Evolutionary conservation across 129 eudicot species (phyloP), one percentile per base, ranked within the genome.

Genomic region (Heracleum sosnowskyi): DNA sequence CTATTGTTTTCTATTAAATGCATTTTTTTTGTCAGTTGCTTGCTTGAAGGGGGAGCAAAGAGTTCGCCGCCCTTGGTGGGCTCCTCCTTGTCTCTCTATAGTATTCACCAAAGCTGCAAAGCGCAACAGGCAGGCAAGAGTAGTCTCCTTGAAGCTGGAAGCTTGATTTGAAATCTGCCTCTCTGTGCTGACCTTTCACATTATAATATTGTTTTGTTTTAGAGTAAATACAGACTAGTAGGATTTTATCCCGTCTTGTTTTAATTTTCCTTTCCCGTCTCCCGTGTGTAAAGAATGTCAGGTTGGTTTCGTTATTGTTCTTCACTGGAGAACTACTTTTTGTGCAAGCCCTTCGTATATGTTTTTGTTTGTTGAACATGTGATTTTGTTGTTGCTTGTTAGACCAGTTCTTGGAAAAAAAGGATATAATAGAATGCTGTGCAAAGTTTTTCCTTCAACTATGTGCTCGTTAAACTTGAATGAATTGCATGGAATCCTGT

Each of bases 41-140:
- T 95, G 98, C 84, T 85, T 95, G 90, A 95, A 91, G 81, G 98
- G 98, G 79, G 98, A 95, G 87, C 98, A 95, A 85, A 95, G 81
- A 76, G 97, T 95, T 2, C 94, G 91, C 13, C 82, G 92, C 36
- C 98, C 98, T 42, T 95, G 98, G 98, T 95, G 98, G 98, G 98
- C 98, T 35, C 98, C 97, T 46, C 82, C 97, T 42, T 95, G 97
- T 82, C 82, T 95, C 41, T 95, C 97, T 0, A 70, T 95, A 55
- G 89, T 91, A 55, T 94, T 88, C 73, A 90, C 88, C 69, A 90
- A 89, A 84, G 93, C 89, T 76, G 97, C 93, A 63, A 95, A 90
- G 86, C 97, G 94, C 81, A 95, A 90, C 86, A 86, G 94, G 87
- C 97, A 91, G 81, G 89, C 94, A 4, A 86, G 98, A 45, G 98